Base-by-base conservation (phyloP, 225 moss, liverwort and hornwort genomes). In the Antitrichia curtipendula region DNA sequence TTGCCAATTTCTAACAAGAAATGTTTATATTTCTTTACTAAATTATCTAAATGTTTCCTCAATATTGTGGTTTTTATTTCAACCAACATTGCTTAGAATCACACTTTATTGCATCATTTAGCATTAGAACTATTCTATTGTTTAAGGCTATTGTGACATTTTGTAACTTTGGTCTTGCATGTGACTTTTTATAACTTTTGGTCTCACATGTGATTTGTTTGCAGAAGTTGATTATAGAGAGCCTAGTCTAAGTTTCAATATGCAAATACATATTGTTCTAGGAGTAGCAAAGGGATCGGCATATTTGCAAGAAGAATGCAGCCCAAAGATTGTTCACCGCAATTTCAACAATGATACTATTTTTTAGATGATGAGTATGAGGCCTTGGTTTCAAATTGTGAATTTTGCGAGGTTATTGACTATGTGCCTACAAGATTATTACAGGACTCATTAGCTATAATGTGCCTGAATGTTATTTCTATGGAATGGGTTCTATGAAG, bases 381-480 rank as follows among this genome's bases (percentile, higher is more conserved):
- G 70, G 41, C 70, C 27, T 41, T 70, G 15, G 3, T 70, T 70
- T 2, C 12, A 40, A 1, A 5, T 40, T 69, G 40, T 41, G 2
- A 13, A 40, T 8, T 13, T 24, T 11, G 2, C 21, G 2, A 66
- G 12, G 12, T n/a, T 21, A 7, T 11, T 66, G 12, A 22, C 3
- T n/a, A 12, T n/a, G 0, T 6, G 6, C 19, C 3, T 36, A 5
- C 0, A 6, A 5, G 6, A 4, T 2, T 2, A 32, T 0, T 16
- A 27, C 27, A 58, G 1, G 7, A 38, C 22, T 13, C 40, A 2
- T 1, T 7, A 23, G 24, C 23, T 13, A 23, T 40, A 23, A 6
- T 4, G 40, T 2, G 4, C 22, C 2, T 38, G 24, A 40, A 69
- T 5, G 4, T 50, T 7, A 23, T 40, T 14, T 4, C 9, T 8